These are phyloP conservation scores for Pseudopithomyces chartarum DNA, from an alignment of 2,329 filamentous ascomycete genomes.

Conservation along the genomic window DNA sequence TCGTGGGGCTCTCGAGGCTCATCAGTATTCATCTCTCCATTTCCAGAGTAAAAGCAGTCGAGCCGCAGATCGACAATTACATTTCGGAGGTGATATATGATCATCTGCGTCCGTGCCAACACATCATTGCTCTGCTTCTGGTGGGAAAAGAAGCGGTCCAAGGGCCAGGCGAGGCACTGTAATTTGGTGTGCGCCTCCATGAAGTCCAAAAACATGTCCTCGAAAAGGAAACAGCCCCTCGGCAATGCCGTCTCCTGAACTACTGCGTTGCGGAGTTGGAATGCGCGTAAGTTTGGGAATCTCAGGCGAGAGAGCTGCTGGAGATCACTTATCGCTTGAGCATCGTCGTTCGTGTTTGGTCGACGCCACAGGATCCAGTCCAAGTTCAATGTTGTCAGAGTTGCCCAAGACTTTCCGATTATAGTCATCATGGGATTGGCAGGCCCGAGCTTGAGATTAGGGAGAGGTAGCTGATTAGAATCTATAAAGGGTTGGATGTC, in stretches of 20 bases:
- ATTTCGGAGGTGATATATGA: conserved; percentile 48
- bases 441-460: background rate
- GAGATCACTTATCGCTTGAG: conserved; percentile 22
- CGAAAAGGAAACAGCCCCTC: conserved; percentile 42
- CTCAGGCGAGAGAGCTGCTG: conserved; percentile 39
- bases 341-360: conserved; percentile 14
- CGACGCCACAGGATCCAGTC: conserved; percentile 44
- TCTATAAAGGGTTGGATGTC: conserved; percentile 28
- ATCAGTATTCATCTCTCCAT: conserved; percentile 40
- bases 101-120: conserved; percentile 23
- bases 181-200: conserved; percentile 52
- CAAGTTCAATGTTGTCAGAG: conserved; percentile 39
- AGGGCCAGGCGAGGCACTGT: conserved; percentile 53
- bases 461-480: conserved; percentile 13
- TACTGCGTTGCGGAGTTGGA: conserved; percentile 54
- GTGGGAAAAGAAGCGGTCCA: conserved; percentile 51
- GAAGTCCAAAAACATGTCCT: conserved; percentile 47
- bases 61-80: conserved; percentile 50
- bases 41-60: conserved; percentile 41
- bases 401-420: conserved; percentile 25
- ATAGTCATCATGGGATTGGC: conserved; percentile 21
- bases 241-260: conserved; percentile 44
- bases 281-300: conserved; percentile 51
- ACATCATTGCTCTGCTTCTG: conserved; percentile 27
- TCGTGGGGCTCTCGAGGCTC: conserved; percentile 19